Percentiles rank a stretch among this genome's conserved stretches.
Evolutionary conservation across 768 basidiomycete species (phyloP).

Genomic region (Gautieria morchelliformis): DNA sequence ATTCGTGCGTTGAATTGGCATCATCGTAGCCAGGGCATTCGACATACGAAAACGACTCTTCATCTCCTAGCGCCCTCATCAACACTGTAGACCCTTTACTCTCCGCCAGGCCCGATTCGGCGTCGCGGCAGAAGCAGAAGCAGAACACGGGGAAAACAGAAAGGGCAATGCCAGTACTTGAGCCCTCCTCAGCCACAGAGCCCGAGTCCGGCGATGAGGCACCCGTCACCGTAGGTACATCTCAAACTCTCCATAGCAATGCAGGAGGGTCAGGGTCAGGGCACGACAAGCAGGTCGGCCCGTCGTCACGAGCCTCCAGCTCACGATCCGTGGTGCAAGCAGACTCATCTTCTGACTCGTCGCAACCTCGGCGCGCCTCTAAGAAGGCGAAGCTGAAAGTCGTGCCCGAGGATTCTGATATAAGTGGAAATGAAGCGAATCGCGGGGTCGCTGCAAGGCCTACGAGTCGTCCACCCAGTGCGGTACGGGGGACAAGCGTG

Average conservation of each 20-base stretch:
- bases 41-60: neutral
- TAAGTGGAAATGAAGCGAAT: too few species aligned
- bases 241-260: neutral
- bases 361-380: neutral
- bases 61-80: neutral
- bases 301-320: too few species aligned
- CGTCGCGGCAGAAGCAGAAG: neutral
- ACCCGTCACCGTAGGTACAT: neutral
- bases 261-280: too few species aligned
- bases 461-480: slow-evolving; percentile 27
- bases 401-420: slow-evolving; percentile 24
- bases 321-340: neutral
- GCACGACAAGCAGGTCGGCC: too few species aligned
- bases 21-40: neutral
- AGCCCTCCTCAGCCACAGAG: neutral
- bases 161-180: neutral
- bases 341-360: neutral
- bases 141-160: neutral
- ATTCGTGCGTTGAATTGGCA: neutral
- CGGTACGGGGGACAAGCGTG: slow-evolving; percentile 21
- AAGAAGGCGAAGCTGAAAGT: neutral
- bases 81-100: too few species aligned
- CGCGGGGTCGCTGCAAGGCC: too few species aligned
- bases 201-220: neutral
- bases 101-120: neutral